A percentile compares a stretch with the other conserved stretches of the same genome.
These are phyloP conservation scores for Neobulgaria alba DNA, from an alignment of 2,329 filamentous ascomycete species.

Conservation along the genomic window DNA sequence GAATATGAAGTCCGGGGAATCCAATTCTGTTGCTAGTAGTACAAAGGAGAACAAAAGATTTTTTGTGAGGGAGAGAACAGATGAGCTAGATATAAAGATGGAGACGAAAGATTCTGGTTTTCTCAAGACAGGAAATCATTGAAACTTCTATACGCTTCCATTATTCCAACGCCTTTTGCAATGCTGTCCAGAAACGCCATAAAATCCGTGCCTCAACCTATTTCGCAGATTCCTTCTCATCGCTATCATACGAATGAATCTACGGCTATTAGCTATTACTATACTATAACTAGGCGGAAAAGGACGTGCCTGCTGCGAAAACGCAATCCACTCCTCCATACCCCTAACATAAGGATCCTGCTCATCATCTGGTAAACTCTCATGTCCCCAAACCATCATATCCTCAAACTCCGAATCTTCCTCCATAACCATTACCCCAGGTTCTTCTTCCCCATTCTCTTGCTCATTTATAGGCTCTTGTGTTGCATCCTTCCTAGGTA, in stretches of 20 bases:
- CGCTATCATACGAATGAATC: slow-evolving; percentile 13
- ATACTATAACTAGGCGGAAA: neutral
- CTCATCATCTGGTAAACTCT: slow-evolving; percentile 50
- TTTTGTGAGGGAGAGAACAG: no score
- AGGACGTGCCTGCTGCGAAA: slow-evolving; percentile 55
- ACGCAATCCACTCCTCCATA: slow-evolving; percentile 70
- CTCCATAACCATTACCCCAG: slow-evolving; percentile 49
- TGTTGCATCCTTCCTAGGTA: slow-evolving; percentile 16
- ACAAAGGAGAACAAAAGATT: no score
- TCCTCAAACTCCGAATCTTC: slow-evolving; percentile 62
- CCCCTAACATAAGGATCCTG: slow-evolving; percentile 65
- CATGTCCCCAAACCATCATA: slow-evolving; percentile 79
- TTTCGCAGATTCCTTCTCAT: slow-evolving; percentile 1
- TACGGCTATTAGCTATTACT: slow-evolving; percentile 4
- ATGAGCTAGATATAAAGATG: no score
- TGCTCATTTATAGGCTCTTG: slow-evolving; percentile 24
- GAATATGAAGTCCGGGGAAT: no score
- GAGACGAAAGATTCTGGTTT: no score
- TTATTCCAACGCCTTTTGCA: neutral
- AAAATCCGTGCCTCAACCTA: neutral
- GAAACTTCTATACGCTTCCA: no score
- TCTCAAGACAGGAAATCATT: no score
- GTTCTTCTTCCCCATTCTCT: slow-evolving; percentile 36
- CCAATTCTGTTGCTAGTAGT: no score
- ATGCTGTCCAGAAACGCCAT: slow-evolving; percentile 3